Conservation (phyloP, 2,329 filamentous ascomycete species). For the Fusarium sarcochroum region DNA sequence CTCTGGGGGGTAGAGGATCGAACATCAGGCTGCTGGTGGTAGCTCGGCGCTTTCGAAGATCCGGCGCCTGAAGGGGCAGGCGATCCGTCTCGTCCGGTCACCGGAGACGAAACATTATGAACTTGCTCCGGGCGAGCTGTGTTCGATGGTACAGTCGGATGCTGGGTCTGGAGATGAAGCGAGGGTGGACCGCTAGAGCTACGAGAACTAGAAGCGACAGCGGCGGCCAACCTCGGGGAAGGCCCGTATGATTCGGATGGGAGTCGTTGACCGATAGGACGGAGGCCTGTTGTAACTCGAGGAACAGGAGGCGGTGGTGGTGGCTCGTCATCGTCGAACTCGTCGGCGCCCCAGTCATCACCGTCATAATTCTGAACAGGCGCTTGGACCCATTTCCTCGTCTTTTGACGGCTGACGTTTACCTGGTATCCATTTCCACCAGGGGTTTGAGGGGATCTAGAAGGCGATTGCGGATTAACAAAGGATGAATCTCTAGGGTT, state of each 20-base stretch:
- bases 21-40: slow-evolving; percentile 39
- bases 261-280: slow-evolving; percentile 51
- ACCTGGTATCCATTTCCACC: slow-evolving; percentile 73
- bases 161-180: slow-evolving; percentile 47
- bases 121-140: slow-evolving; percentile 25
- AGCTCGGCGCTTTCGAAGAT: slow-evolving; percentile 34
- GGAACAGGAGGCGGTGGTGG: slow-evolving; percentile 54
- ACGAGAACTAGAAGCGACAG: slow-evolving; percentile 44
- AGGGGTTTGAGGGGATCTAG: slow-evolving; percentile 52
- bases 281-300: slow-evolving; percentile 47
- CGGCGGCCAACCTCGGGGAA: slow-evolving; percentile 46
- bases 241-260: slow-evolving; percentile 47
- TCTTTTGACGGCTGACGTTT: slow-evolving; percentile 90
- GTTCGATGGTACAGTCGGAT: slow-evolving; percentile 13
- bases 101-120: slow-evolving; percentile 30
- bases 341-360: slow-evolving; percentile 89
- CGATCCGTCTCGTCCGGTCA: slow-evolving; percentile 35
- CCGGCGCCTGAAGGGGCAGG: slow-evolving; percentile 35
- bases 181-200: slow-evolving; percentile 47
- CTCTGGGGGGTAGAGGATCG: slow-evolving; percentile 47
- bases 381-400: slow-evolving; percentile 94
- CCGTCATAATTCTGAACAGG: slow-evolving; percentile 90
- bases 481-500: background rate
- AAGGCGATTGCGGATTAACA: slow-evolving; percentile 27
- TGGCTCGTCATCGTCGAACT: slow-evolving; percentile 70